Evolutionary conservation across 352 stramenopile species (phyloP), one percentile per base, ranked within the genome.

Genomic region (Phytophthora macrochlamydospora): DNA sequence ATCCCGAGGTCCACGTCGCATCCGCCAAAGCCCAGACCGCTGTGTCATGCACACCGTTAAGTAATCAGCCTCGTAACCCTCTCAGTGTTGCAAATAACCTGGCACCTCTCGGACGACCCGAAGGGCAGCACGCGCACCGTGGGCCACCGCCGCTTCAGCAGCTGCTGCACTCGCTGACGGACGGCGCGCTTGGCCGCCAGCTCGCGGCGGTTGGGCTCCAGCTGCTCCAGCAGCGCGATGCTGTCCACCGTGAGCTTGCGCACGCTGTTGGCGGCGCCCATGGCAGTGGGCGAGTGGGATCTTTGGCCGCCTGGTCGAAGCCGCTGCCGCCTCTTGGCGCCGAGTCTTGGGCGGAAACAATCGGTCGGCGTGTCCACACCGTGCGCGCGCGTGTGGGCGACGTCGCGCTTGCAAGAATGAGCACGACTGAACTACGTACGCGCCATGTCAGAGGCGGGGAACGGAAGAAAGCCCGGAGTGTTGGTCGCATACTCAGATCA

Each of bases 1-100:
- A 95, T 85, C 8, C 83, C 87, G 43, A 95, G 71, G 62, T 95
- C 87, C 24, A 95, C 68, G 51, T 95, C 87, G 54, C 87, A 93
- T 4, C 83, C 81, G 38, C 87, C 83, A 64, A 91, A 92, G 52
- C 85, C 85, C 46, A 93, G 69, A 38, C 80, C 83, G 50, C 87
- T 94, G 46, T 29, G 14, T 71, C 7, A 61, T 29, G 38, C 42
- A 35, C 35, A 29, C n/a, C 18, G 18, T 24, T 24, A 24, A 24
- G 18, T 24, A n/a, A n/a, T n/a, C n/a, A n/a, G n/a, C n/a, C n/a
- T n/a, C n/a, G n/a, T n/a, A 24, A 7, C 1, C 13, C n/a, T 3
- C 52, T 14, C 58, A 24, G 18, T 24, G 18, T 24, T 24, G 18
- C 18, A 24, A 24, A 24, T 24, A 24, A 24, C 18, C 18, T 24